Evolutionary conservation across 805 yeast species (phyloP), one percentile per base, ranked within the genome.

Genomic region (Kazachstania psychrophila): DNA sequence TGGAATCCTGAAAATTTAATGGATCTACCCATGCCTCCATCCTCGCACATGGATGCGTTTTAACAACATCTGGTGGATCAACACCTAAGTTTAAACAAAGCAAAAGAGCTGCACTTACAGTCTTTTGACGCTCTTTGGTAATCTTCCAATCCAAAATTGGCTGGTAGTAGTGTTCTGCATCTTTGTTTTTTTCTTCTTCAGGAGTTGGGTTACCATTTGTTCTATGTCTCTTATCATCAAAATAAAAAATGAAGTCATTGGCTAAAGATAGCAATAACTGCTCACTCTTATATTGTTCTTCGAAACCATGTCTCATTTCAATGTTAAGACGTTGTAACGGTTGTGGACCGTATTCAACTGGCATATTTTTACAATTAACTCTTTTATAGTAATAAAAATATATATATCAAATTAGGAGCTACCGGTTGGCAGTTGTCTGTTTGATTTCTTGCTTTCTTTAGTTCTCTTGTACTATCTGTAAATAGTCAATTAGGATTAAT

Each of bases 11-110:
- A 48, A 76, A 79, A 7, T 77, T 68, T 17, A 82, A 64, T 0
- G 97, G 96, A 55, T 92, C 95, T 9, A 88, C 76, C 86, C 96
- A 89, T 1, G 96, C 82, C 64, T 92, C 98, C 28, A 79, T 62
- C 46, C 79, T 77, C 1, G 98, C 96, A 50, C 94, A 83, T 1
- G 96, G 96, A 43, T 83, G 86, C 0, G 96, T 86, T 56, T 87
- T 85, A 54, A 84, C 76, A 19, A 88, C 77, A 60, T 92, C 98
- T 1, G 98, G 98, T 2, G 98, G 98, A 48, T 89, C 97, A 2
- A 92, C 96, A 7, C 97, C 96, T 18, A 89, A 61, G 54, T 92
- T 92, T 26, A 92, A 65, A 58, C 98, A 92, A 33, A 92, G 64
- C 34, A 92, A 87, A 7, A 92, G 65, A 12, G 95, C 96, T 0